These are phyloP conservation scores for Trichophyton rubrum DNA, from an alignment of 2,329 filamentous ascomycete genomes.

Conservation along the genomic window DNA sequence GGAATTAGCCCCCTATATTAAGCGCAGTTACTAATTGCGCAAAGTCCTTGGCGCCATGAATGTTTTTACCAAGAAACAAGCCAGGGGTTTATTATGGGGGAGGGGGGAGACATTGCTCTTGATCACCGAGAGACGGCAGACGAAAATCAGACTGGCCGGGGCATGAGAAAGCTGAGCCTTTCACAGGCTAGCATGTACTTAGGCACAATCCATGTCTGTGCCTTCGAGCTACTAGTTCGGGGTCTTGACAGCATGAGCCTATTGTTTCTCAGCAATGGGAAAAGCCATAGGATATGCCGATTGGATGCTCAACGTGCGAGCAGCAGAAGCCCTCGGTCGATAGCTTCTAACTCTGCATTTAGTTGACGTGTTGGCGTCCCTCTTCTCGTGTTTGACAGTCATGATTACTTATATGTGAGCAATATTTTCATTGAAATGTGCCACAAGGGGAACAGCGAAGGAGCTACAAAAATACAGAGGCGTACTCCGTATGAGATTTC, in stretches of 20 bases:
- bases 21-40: conserved; percentile 1
- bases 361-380: neutral
- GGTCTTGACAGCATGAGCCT: neutral
- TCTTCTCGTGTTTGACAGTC: neutral
- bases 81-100: neutral
- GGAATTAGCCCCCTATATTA: conserved; percentile 4
- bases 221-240: neutral
- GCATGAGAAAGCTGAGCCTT: neutral
- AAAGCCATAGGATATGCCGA: neutral
- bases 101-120: too few relatives aligned
- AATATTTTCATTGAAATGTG: neutral
- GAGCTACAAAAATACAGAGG: neutral
- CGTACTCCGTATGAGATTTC: neutral
- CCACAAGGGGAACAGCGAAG: neutral
- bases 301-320: neutral
- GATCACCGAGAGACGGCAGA: neutral
- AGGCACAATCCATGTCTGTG: neutral
- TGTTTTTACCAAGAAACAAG: neutral
- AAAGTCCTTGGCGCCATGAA: neutral
- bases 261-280: neutral
- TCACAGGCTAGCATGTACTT: neutral
- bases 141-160: neutral
- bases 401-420: neutral
- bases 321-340: neutral
- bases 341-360: neutral